A percentile compares a stretch with the other conserved stretches of the same genome.
phyloP scores from a whole-genome alignment of 108 stramenopile genomes.

The Pseudonitzschia pungens region DNA sequence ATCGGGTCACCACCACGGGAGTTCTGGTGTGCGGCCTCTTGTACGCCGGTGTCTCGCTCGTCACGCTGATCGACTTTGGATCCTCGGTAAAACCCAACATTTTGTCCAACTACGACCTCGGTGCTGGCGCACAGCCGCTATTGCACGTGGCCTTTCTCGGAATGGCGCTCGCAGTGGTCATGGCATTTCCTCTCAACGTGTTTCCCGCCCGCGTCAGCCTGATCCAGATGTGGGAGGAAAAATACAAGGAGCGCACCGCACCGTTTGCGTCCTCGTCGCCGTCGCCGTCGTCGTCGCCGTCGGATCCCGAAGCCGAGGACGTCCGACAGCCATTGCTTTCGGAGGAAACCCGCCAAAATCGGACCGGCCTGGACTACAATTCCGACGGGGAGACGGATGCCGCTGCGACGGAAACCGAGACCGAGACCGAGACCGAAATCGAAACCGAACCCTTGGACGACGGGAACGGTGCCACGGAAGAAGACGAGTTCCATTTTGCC shows the following conservation, averaged over 20 bases:
- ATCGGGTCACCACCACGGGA: slow-evolving; percentile 43
- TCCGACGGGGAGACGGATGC: slow-evolving; percentile 6
- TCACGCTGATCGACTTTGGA: slow-evolving; percentile 67
- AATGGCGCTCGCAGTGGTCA: slow-evolving; percentile 76
- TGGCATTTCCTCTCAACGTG: slow-evolving; percentile 82
- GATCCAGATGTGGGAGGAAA: slow-evolving; percentile 48
- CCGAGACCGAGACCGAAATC: no score
- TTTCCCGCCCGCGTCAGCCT: slow-evolving; percentile 74
- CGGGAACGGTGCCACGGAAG: no score
- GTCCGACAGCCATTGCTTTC: slow-evolving; percentile 27
- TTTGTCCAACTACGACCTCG: slow-evolving; percentile 55
- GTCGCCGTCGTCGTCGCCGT: background rate
- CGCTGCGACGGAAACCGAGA: background rate
- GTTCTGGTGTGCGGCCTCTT: slow-evolving; percentile 39
- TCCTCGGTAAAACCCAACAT: slow-evolving; percentile 56
- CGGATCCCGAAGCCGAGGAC: slow-evolving; percentile 14
- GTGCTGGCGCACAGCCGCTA: slow-evolving; percentile 27
- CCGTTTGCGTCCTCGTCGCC: background rate
- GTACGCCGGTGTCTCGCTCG: slow-evolving; percentile 49
- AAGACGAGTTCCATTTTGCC: slow-evolving; percentile 26
- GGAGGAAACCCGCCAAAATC: slow-evolving; percentile 4
- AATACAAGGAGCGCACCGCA: background rate
- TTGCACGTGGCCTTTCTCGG: slow-evolving; percentile 67
- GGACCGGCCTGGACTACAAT: background rate
- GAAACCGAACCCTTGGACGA: background rate